phyloP scores from a whole-genome alignment of 2,329 filamentous ascomycete genomes.

The Triangularia setosa region DNA sequence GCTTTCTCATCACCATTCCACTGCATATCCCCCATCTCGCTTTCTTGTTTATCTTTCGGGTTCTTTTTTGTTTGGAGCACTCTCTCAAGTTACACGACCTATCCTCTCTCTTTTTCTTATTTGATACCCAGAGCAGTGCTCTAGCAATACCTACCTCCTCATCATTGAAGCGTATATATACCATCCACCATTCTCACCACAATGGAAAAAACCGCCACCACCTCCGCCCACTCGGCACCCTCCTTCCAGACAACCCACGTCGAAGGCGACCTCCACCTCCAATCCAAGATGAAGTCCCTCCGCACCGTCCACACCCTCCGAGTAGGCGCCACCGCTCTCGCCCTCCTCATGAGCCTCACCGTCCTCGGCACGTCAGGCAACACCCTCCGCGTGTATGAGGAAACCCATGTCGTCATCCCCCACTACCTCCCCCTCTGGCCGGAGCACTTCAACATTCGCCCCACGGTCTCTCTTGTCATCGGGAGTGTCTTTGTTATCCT shows the following conservation, averaged over 20 bases:
- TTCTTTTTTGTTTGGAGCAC: neutral
- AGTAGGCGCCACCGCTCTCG: constrained; percentile 46
- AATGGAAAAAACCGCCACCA: constrained; percentile 21
- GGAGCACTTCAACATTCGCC: constrained; percentile 51
- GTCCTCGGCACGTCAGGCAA: constrained; percentile 54
- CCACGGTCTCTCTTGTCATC: constrained; percentile 52
- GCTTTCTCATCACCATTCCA: neutral
- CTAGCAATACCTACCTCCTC: neutral
- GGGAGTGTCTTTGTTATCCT: constrained; percentile 49
- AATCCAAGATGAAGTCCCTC: constrained; percentile 38
- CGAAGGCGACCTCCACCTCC: constrained; percentile 31
- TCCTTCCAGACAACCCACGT: constrained; percentile 35
- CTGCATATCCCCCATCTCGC: neutral
- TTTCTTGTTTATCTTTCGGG: neutral
- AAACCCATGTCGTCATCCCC: constrained; percentile 42
- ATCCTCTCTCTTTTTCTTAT: neutral
- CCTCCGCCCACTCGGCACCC: constrained; percentile 38
- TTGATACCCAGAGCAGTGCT: neutral
- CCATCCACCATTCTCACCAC: neutral
- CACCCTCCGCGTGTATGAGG: constrained; percentile 51
- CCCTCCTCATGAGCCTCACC: constrained; percentile 48
- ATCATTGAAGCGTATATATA: neutral
- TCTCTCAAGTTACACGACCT: neutral
- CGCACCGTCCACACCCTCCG: constrained; percentile 42
- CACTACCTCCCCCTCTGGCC: constrained; percentile 57